A percentile compares a stretch with the other conserved stretches of the same genome.
phyloP scores from a whole-genome alignment of 345 rosid species.

The Acer saccharum region DNA sequence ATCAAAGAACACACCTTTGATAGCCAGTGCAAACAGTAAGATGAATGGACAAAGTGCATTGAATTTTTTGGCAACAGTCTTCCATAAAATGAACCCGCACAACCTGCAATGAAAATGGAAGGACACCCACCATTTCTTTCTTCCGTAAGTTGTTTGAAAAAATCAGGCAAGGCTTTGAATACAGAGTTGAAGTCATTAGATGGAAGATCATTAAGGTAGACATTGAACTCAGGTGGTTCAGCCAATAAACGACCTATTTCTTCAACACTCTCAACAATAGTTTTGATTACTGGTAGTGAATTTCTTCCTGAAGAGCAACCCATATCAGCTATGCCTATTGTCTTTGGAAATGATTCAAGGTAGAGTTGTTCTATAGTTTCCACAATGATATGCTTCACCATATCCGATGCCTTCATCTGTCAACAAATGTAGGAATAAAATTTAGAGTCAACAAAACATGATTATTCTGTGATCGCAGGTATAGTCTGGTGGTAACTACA shows the following conservation, averaged over 20 bases:
- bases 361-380: conserved; percentile 40
- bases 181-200: conserved; percentile 60
- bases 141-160: conserved; percentile 31
- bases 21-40: conserved; percentile 89
- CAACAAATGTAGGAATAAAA: not conserved
- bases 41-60: conserved; percentile 74
- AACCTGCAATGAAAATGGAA: conserved; percentile 41
- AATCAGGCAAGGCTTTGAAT: conserved; percentile 53
- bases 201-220: conserved; percentile 58
- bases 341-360: conserved; percentile 30
- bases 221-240: conserved; percentile 37
- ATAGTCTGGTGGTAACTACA: too few species aligned
- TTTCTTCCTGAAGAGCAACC: conserved; percentile 62
- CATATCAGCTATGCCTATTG: conserved; percentile 54
- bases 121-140: conserved; percentile 26
- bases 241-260: conserved; percentile 21
- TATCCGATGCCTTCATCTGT: conserved; percentile 55
- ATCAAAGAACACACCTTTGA: conserved; percentile 67
- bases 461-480: too few species aligned
- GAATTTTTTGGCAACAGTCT: conserved; percentile 67
- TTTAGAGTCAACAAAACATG: too few species aligned
- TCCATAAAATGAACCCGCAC: conserved; percentile 86
- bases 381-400: conserved; percentile 44
- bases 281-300: conserved; percentile 45
- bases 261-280: conserved; percentile 41